Conservation (phyloP, 768 basidiomycete genomes). For the Auricularia sp. region DNA sequence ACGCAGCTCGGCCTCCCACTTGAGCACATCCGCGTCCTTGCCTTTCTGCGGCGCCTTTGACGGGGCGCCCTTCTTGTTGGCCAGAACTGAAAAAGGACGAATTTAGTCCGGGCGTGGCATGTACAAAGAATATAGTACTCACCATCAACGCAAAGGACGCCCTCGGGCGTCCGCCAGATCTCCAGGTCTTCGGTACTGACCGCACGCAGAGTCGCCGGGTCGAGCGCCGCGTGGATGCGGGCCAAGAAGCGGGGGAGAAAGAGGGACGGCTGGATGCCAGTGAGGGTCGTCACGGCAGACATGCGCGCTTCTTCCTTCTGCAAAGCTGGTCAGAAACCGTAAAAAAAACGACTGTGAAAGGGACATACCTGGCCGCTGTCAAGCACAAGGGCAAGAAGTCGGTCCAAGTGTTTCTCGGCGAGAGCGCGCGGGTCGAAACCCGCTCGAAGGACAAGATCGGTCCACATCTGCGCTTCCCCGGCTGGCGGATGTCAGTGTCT, state of each 20-base stretch:
- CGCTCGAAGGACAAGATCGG: slow-evolving; percentile 67
- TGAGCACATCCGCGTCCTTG: slow-evolving; percentile 79
- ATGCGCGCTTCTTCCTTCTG: slow-evolving; percentile 47
- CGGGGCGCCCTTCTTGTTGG: slow-evolving; percentile 41
- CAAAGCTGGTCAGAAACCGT: not conserved
- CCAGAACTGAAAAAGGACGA: slow-evolving; percentile 44
- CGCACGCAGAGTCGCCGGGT: slow-evolving; percentile 42
- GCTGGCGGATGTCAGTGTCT: slow-evolving; percentile 19
- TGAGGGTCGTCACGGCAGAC: slow-evolving; percentile 60
- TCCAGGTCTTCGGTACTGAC: slow-evolving; percentile 67
- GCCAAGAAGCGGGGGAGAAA: slow-evolving; percentile 62
- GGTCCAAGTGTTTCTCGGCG: slow-evolving; percentile 39
- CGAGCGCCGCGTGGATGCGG: slow-evolving; percentile 57
- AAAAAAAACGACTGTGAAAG: slow-evolving; percentile 1
- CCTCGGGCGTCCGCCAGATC: slow-evolving; percentile 80
- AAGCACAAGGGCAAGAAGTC: slow-evolving; percentile 39
- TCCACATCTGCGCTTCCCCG: slow-evolving; percentile 57
- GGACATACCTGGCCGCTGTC: slow-evolving; percentile 40
- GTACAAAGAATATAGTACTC: slow-evolving; percentile 7
- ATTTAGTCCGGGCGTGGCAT: not conserved
- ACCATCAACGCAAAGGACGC: slow-evolving; percentile 77
- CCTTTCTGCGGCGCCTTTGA: slow-evolving; percentile 46
- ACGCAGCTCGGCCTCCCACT: slow-evolving; percentile 94
- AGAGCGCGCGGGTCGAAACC: slow-evolving; percentile 55
- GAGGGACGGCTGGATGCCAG: slow-evolving; percentile 64